These are phyloP conservation scores for Hordeum marinum DNA, from an alignment of 176 grass and related monocot species.

Conservation along the genomic window DNA sequence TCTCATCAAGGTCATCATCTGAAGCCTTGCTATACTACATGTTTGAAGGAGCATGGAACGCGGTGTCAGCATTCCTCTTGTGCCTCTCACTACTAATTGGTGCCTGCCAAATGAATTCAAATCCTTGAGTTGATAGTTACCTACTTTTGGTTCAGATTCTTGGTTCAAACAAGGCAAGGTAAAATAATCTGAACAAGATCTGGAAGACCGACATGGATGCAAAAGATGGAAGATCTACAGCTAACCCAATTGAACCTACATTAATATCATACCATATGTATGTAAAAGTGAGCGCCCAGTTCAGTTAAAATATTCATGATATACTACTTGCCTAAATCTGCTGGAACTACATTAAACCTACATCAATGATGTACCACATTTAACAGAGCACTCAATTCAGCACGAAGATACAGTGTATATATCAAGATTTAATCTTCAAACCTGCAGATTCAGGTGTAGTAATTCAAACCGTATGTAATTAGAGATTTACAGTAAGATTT, in stretches of 20 bases:
- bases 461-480: neutral
- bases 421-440: neutral
- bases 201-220: neutral
- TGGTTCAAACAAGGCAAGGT: neutral
- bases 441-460: neutral
- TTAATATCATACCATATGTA: neutral
- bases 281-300: neutral
- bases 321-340: neutral
- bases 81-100: conserved; percentile 59
- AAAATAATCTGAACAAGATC: neutral
- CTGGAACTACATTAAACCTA: neutral
- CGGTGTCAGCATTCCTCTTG: conserved; percentile 38
- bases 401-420: neutral
- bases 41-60: conserved; percentile 25
- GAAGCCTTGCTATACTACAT: conserved; percentile 31
- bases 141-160: too few species aligned
- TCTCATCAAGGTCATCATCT: conserved; percentile 16
- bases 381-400: too few species aligned
- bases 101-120: conserved; percentile 22
- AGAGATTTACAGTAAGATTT: neutral
- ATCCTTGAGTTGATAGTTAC: neutral
- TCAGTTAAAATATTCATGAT: neutral
- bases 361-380: neutral
- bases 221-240: neutral
- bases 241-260: neutral